These are phyloP conservation scores for Tulasnella sp. DNA, from an alignment of 768 basidiomycete species.

Conservation along the genomic window DNA sequence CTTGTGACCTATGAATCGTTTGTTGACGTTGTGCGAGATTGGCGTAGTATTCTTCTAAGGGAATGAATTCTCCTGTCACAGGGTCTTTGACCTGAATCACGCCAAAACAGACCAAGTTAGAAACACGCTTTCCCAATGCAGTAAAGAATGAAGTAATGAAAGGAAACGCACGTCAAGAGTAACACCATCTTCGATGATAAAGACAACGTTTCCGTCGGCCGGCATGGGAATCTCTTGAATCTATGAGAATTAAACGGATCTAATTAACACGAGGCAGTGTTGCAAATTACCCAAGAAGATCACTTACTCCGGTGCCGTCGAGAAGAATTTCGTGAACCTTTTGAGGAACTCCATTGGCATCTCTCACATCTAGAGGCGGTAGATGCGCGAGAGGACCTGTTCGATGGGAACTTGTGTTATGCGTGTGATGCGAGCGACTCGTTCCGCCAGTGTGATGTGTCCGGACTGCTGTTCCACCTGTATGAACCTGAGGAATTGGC, in stretches of 20 bases:
- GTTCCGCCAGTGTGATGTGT: too few relatives aligned
- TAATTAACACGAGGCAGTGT: too few relatives aligned
- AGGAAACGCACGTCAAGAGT: constrained; percentile 12
- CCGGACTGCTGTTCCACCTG: too few relatives aligned
- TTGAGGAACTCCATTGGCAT: constrained; percentile 8
- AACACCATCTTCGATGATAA: constrained; percentile 16
- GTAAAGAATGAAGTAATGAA: neutral
- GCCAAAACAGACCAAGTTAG: too few relatives aligned
- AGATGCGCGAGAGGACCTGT: too few relatives aligned
- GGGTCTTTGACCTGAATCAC: constrained; percentile 16
- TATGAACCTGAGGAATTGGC: too few relatives aligned
- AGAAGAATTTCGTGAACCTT: constrained; percentile 8
- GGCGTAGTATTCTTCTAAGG: constrained; percentile 17
- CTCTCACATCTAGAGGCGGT: constrained; percentile 6
- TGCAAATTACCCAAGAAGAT: too few relatives aligned
- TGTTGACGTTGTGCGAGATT: neutral
- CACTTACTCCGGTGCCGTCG: constrained; percentile 12
- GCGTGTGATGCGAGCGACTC: too few relatives aligned
- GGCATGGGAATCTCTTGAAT: constrained; percentile 16
- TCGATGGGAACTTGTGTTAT: too few relatives aligned
- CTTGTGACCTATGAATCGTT: neutral
- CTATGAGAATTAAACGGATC: neutral
- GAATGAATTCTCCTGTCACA: constrained; percentile 16
- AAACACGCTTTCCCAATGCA: neutral
- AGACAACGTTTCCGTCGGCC: constrained; percentile 15